Evolutionary conservation across 495 filamentous ascomycete species (phyloP), one percentile per base, ranked within the genome.

Genomic region (Penicillium crystallinum): DNA sequence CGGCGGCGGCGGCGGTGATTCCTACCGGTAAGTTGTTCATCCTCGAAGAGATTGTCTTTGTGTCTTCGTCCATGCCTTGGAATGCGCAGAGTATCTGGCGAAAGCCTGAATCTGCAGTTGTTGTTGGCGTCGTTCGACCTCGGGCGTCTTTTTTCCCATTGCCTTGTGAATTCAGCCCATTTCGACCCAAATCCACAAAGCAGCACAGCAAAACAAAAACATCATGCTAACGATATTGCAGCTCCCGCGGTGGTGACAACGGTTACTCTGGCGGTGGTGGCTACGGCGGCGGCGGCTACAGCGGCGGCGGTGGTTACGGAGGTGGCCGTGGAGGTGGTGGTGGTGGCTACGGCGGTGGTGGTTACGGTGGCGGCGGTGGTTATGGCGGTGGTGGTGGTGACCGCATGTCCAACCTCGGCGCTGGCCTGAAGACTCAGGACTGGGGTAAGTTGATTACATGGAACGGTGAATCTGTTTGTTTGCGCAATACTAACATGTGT

Each of bases 321-420:
- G 73, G 67, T 52, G 70, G 71, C 22, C 62, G 70, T 33, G 69
- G 70, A 18, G 75, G 79, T 11, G 75, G 77, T 36, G 77, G 77
- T 38, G 74, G 77, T 35, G 77, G 81, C 70, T 64, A 67, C 34
- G 70, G 63, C 47, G 70, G 70, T 21, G 64, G 71, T 23, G 73
- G 76, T 34, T 74, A 76, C 11, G 66, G 66, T 38, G 60, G 72
- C 40, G 68, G 72, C 19, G 73, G 77, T 4, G 75, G 76, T 42
- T 79, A 78, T 53, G 75, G 74, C 42, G 81, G 74, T 45, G 81
- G 76, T 52, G 85, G 88, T 56, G 90, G 89, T 70, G 93, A 98
- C 73, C 84, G 87, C 64, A 98, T 98, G 93, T 86, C 84, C 58
- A 86, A 87, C 70, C 87, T 98, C 46, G 93, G 93, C 57, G 82